Conservation (phyloP, 768 basidiomycete genomes). For the Termitomyces bulborhizus region DNA sequence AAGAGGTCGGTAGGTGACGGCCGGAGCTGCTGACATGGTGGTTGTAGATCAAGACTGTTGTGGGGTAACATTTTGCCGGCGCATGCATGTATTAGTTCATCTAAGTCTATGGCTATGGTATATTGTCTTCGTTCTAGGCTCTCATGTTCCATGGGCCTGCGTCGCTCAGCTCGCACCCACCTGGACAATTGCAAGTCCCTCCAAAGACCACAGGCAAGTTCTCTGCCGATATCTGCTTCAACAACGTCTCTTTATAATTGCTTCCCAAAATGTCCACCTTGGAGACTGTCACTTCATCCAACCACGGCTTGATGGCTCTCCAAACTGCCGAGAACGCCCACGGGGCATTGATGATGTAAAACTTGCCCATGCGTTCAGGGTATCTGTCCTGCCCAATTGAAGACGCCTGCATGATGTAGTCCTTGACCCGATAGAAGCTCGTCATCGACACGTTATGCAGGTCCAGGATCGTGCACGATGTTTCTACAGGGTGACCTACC, state of each 20-base stretch:
- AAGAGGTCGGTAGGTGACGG: slow-evolving; percentile 53
- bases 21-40: slow-evolving; percentile 26
- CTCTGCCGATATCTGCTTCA: slow-evolving; percentile 78
- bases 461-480: slow-evolving; percentile 96
- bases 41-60: slow-evolving; percentile 4
- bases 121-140: not conserved
- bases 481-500: slow-evolving; percentile 87
- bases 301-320: slow-evolving; percentile 84
- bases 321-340: slow-evolving; percentile 89
- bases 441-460: slow-evolving; percentile 62
- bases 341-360: slow-evolving; percentile 98
- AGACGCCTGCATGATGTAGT: slow-evolving; percentile 75
- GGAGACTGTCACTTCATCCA: slow-evolving; percentile 90
- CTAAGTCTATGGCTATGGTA: not conserved
- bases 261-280: slow-evolving; percentile 88
- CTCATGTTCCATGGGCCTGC: slow-evolving; percentile 81
- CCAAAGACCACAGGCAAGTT: slow-evolving; percentile 85
- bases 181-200: slow-evolving; percentile 69
- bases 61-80: not conserved
- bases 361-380: slow-evolving; percentile 94
- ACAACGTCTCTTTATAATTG: slow-evolving; percentile 65
- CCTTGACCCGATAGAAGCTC: slow-evolving; percentile 87
- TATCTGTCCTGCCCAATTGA: slow-evolving; percentile 87
- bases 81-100: not conserved
- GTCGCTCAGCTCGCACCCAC: slow-evolving; percentile 83